Evolutionary conservation across 345 rosid genomes (phyloP).

Genomic region (Salix caprea): DNA sequence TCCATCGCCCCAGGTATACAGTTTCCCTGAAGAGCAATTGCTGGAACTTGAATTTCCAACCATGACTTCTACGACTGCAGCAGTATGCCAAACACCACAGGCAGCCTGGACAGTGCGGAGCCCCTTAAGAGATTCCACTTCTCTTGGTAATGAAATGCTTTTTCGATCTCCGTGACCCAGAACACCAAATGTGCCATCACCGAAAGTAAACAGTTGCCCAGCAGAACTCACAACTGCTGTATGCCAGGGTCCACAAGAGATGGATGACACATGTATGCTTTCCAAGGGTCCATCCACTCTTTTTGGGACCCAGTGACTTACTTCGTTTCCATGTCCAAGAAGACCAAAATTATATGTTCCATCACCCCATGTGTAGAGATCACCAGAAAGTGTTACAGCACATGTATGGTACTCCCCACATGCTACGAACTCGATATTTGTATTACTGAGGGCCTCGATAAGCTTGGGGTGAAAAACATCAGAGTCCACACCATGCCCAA

Average conservation of each 20-base stretch:
- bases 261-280: conserved; percentile 67
- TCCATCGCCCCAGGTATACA: conserved; percentile 99
- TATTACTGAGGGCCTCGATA: conserved; percentile 56
- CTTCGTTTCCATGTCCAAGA: conserved; percentile 76
- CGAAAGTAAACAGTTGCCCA: conserved; percentile 72
- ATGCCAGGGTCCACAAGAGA: conserved; percentile 88
- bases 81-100: conserved; percentile 88
- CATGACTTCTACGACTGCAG: conserved; percentile 97
- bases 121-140: conserved; percentile 74
- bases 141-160: conserved; percentile 63
- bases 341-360: conserved; percentile 68
- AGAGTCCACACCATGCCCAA: conserved; percentile 79
- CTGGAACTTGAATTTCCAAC: conserved; percentile 87
- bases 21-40: conserved; percentile 89
- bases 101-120: conserved; percentile 74
- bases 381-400: conserved; percentile 84
- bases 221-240: conserved; percentile 74
- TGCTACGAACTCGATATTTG: conserved; percentile 63
- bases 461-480: conserved; percentile 72
- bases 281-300: conserved; percentile 72
- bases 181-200: conserved; percentile 82
- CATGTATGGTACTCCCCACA: conserved; percentile 78
- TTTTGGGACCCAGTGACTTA: conserved; percentile 78
- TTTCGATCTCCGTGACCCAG: conserved; percentile 69
- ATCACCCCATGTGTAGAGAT: conserved; percentile 77